These are phyloP conservation scores for Zygoascus bituminiphila DNA, from an alignment of 805 yeast species.

Conservation along the genomic window DNA sequence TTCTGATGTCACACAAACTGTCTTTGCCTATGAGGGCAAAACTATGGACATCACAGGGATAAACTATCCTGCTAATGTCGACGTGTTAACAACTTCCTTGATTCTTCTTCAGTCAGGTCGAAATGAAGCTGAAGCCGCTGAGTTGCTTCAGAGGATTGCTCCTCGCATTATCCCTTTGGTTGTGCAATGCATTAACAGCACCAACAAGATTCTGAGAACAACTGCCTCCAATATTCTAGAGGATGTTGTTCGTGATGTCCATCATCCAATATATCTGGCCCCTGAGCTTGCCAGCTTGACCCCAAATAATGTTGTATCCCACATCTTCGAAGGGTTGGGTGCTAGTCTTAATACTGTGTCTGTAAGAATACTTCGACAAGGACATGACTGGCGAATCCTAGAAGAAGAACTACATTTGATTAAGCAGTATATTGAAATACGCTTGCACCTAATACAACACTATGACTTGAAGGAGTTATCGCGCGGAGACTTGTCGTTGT, in stretches of 20 bases:
- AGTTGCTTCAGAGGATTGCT: not conserved
- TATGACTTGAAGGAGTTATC: slow-evolving; percentile 24
- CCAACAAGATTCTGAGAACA: slow-evolving; percentile 7
- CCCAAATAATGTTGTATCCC: slow-evolving; percentile 11
- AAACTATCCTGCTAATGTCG: slow-evolving; percentile 8
- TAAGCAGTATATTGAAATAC: slow-evolving; percentile 33
- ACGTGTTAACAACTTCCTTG: slow-evolving; percentile 1
- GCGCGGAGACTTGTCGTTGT: slow-evolving; percentile 21
- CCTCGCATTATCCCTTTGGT: not conserved
- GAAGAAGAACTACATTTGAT: slow-evolving; percentile 8
- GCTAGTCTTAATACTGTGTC: slow-evolving; percentile 34
- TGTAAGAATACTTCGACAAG: slow-evolving; percentile 32
- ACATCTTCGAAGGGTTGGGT: slow-evolving; percentile 15
- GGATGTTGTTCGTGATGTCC: slow-evolving; percentile 9
- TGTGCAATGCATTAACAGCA: slow-evolving; percentile 12
- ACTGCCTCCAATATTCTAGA: slow-evolving; percentile 11
- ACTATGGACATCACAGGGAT: not conserved
- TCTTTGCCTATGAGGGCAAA: slow-evolving; percentile 7
- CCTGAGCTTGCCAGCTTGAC: not conserved
- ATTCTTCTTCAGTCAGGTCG: not conserved
- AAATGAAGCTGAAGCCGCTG: not conserved
- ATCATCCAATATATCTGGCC: not conserved
- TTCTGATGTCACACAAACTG: slow-evolving; percentile 4
- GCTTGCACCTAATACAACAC: slow-evolving; percentile 26
- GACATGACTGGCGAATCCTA: slow-evolving; percentile 21